These are phyloP conservation scores for Colletotrichum trifolii DNA, from an alignment of 2,329 filamentous ascomycete genomes.

Conservation along the genomic window DNA sequence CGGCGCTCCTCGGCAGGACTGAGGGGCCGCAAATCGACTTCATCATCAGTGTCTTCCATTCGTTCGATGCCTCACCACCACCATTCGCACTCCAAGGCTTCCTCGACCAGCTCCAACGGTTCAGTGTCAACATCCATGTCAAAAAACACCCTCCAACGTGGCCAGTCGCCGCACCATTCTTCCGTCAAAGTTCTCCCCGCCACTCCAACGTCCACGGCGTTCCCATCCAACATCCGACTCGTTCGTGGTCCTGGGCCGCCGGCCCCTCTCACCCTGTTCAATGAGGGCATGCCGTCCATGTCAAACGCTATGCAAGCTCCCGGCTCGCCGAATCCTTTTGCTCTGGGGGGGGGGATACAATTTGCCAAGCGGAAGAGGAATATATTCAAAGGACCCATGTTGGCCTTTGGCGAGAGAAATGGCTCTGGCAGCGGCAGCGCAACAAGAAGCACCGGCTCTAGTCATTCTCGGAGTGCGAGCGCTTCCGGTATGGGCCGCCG, in stretches of 20 bases:
- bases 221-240: conserved; percentile 88
- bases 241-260: conserved; percentile 71
- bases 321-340: conserved; percentile 68
- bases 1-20: conserved; percentile 85
- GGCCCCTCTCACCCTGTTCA: conserved; percentile 63
- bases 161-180: conserved; percentile 85
- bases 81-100: conserved; percentile 92
- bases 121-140: conserved; percentile 76
- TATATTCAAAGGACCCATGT: conserved; percentile 83
- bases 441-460: conserved; percentile 49
- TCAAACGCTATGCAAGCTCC: conserved; percentile 52
- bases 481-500: conserved; percentile 71
- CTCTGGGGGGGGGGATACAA: conserved; percentile 64
- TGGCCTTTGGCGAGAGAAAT: conserved; percentile 58
- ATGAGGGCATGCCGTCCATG: conserved; percentile 65
- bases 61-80: conserved; percentile 89
- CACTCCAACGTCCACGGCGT: conserved; percentile 79
- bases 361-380: conserved; percentile 86
- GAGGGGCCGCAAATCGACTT: conserved; percentile 93
- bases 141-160: conserved; percentile 71
- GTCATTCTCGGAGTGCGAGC: conserved; percentile 69
- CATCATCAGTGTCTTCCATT: conserved; percentile 92
- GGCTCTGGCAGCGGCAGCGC: conserved; percentile 49
- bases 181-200: conserved; percentile 96
- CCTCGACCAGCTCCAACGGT: conserved; percentile 86